A percentile compares a stretch with the other conserved stretches of the same genome.
Conservation (phyloP, 2,329 filamentous ascomycete species). For the Aspergillus brunneoviolaceus region DNA sequence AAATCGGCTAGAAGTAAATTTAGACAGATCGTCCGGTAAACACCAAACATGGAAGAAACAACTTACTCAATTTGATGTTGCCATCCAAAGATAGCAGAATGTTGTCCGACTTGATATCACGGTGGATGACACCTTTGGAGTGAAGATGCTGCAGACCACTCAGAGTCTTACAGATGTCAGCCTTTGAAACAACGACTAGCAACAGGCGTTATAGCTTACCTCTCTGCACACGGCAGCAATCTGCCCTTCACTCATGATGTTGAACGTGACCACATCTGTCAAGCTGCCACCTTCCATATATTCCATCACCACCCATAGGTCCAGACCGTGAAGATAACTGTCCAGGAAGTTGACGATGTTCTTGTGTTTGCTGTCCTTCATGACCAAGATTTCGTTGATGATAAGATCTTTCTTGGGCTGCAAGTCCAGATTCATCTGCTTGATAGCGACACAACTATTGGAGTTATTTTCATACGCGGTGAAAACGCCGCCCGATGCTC, state of each 20-base stretch:
- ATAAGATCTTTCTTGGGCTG: slow-evolving; percentile 99
- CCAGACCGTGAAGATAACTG: slow-evolving; percentile 84
- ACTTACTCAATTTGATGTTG: slow-evolving; percentile 93
- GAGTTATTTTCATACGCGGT: slow-evolving; percentile 82
- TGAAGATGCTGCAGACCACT: slow-evolving; percentile 92
- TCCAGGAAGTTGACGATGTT: slow-evolving; percentile 99
- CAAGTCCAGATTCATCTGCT: slow-evolving; percentile 99
- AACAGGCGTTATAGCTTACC: slow-evolving; percentile 40
- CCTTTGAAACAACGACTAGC: neutral
- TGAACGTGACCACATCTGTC: slow-evolving; percentile 97
- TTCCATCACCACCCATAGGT: slow-evolving; percentile 99
- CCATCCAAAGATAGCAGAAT: slow-evolving; percentile 91
- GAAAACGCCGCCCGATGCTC: slow-evolving; percentile 92
- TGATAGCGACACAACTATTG: slow-evolving; percentile 92
- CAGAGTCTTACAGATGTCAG: slow-evolving; percentile 58
- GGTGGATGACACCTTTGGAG: slow-evolving; percentile 96
- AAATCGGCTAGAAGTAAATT: slow-evolving; percentile 71
- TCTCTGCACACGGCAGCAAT: slow-evolving; percentile 95
- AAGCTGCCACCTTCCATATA: slow-evolving; percentile 98
- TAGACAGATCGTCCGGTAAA: slow-evolving; percentile 14
- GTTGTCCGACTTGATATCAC: slow-evolving; percentile 99
- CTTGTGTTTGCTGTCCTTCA: slow-evolving; percentile 97
- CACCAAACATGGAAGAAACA: slow-evolving; percentile 17
- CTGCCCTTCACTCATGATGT: slow-evolving; percentile 97
- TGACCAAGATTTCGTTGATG: slow-evolving; percentile 98